These are phyloP conservation scores for Cordyceps javanica DNA, from an alignment of 2,329 filamentous ascomycete genomes.

Conservation along the genomic window DNA sequence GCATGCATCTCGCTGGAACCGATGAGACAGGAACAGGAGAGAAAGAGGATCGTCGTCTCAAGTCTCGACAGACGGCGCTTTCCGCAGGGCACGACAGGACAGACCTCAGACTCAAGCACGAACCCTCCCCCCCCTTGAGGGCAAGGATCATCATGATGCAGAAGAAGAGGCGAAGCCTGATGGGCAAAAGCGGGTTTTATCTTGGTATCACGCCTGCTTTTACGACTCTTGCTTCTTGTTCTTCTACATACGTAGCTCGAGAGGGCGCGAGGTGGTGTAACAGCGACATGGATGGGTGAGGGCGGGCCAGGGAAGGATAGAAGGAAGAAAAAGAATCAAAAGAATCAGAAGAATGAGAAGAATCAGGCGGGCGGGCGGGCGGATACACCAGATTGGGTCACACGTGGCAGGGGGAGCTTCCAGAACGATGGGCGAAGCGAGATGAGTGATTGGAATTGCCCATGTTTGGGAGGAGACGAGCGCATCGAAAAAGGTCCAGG, in stretches of 20 bases:
- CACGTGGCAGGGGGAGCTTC: conserved; percentile 6
- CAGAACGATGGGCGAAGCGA: conserved; percentile 7
- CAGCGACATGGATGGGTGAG: neutral
- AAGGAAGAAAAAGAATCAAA: neutral
- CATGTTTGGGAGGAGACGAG: neutral
- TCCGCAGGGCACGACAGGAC: neutral
- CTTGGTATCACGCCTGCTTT: neutral
- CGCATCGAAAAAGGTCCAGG: no score
- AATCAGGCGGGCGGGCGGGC: neutral
- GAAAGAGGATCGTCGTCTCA: neutral
- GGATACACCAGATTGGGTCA: neutral
- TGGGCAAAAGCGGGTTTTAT: neutral
- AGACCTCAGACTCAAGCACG: neutral
- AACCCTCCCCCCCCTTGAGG: neutral
- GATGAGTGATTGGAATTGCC: neutral
- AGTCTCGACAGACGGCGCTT: neutral
- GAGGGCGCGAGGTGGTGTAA: no score
- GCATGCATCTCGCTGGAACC: neutral
- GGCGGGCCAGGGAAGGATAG: neutral
- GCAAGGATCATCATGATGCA: no score
- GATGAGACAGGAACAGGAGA: neutral
- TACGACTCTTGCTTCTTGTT: no score
- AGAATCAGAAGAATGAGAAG: neutral
- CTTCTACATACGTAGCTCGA: no score
- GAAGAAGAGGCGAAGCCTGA: neutral